These are phyloP conservation scores for Saccharomycopsis malanga DNA, from an alignment of 805 yeast genomes.

Conservation along the genomic window DNA sequence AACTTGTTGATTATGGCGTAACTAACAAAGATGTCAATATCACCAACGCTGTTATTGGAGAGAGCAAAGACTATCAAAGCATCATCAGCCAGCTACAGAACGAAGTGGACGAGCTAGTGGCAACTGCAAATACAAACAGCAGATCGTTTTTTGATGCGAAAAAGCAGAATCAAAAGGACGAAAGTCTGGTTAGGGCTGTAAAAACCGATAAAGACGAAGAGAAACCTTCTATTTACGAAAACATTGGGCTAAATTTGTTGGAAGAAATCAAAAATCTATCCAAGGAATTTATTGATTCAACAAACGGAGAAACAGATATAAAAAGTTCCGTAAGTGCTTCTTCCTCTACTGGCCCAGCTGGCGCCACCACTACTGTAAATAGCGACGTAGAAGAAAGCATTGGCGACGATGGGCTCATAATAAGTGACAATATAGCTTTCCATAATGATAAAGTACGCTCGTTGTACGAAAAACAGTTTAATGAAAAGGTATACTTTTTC, in stretches of 20 bases:
- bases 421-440: neutral
- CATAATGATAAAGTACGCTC: slow-evolving; percentile 6
- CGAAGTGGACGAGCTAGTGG: slow-evolving; percentile 1
- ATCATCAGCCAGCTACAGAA: neutral
- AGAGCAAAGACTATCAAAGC: neutral
- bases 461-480: neutral
- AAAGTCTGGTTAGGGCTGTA: neutral
- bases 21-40: neutral
- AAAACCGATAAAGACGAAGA: neutral
- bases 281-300: slow-evolving; percentile 2
- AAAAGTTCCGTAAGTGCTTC: neutral
- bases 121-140: neutral
- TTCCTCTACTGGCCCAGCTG: neutral
- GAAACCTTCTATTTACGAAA: too few relatives aligned
- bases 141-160: neutral
- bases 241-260: neutral
- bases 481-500: neutral
- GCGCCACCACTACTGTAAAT: neutral
- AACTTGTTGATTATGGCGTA: slow-evolving; percentile 7
- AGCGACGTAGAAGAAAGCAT: neutral
- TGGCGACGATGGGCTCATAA: neutral
- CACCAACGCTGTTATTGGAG: neutral
- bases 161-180: neutral
- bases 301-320: neutral
- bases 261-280: slow-evolving; percentile 8